phyloP scores from a whole-genome alignment of 2,329 filamentous ascomycete species.

The Botrytis paeoniae region DNA sequence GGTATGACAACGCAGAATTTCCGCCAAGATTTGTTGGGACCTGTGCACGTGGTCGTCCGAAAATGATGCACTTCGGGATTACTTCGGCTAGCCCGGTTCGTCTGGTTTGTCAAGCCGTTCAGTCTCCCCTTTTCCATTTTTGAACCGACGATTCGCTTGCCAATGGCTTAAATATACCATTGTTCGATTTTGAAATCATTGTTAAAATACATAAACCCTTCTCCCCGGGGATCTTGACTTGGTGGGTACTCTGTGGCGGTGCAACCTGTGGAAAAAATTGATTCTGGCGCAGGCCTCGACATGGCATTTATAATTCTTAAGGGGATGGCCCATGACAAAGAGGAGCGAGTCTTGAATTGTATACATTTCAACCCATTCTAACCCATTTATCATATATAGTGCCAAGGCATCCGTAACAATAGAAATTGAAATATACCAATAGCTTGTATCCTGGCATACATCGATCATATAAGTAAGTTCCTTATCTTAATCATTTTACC shows the following conservation, averaged over 20 bases:
- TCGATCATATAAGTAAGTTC: background rate
- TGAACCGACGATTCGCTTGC: background rate
- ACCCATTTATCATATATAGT: background rate
- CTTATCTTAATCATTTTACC: background rate
- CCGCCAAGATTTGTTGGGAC: background rate
- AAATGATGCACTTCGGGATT: background rate
- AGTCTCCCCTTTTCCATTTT: background rate
- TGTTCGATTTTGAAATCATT: background rate
- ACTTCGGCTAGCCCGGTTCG: background rate
- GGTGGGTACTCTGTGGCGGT: background rate
- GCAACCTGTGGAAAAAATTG: background rate
- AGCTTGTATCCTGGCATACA: background rate
- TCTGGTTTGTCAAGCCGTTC: background rate
- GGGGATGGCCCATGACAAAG: background rate
- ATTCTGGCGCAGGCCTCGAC: background rate
- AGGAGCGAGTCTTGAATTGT: background rate
- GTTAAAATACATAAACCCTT: background rate
- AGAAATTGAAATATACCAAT: background rate
- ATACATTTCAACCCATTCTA: background rate
- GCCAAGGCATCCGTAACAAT: background rate
- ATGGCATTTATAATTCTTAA: background rate
- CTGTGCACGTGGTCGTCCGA: background rate
- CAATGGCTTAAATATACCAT: background rate
- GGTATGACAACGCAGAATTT: slow-evolving; percentile 11
- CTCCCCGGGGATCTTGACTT: background rate